Conservation (phyloP, 345 rosid genomes). For the Anacardium occidentale region DNA sequence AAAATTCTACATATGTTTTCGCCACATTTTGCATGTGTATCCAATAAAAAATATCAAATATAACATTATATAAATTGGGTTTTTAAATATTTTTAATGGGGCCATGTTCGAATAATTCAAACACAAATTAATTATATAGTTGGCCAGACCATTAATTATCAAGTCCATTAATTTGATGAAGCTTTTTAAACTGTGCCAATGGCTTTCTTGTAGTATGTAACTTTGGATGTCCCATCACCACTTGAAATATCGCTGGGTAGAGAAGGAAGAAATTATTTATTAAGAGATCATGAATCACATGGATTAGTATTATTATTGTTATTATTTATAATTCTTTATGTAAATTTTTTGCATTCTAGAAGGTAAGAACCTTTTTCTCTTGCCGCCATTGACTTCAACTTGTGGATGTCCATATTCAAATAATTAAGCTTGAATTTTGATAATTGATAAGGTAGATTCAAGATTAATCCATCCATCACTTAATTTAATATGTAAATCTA, state of each 20-base stretch:
- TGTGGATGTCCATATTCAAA: no score
- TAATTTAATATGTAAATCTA: no score
- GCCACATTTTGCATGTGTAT: no score
- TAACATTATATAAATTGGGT: no score
- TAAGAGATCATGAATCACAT: neutral
- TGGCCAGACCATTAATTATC: constrained; percentile 4
- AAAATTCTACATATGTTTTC: no score
- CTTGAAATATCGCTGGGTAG: neutral
- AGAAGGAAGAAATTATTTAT: neutral
- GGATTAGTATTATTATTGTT: no score
- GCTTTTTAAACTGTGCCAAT: constrained; percentile 25
- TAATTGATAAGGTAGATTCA: no score
- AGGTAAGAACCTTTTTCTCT: neutral
- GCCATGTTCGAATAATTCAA: neutral
- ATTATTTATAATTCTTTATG: constrained; percentile 12
- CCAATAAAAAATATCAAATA: no score
- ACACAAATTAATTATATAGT: neutral
- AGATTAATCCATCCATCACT: no score
- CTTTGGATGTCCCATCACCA: constrained; percentile 6
- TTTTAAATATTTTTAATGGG: no score
- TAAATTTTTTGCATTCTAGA: constrained; percentile 25
- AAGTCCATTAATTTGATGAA: constrained; percentile 11
- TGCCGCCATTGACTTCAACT: constrained; percentile 15
- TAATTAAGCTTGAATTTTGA: neutral
- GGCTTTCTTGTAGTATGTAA: constrained; percentile 15